These are phyloP conservation scores for Chlorella variabilis DNA, from an alignment of 163 green algal genomes.

Conservation along the genomic window DNA sequence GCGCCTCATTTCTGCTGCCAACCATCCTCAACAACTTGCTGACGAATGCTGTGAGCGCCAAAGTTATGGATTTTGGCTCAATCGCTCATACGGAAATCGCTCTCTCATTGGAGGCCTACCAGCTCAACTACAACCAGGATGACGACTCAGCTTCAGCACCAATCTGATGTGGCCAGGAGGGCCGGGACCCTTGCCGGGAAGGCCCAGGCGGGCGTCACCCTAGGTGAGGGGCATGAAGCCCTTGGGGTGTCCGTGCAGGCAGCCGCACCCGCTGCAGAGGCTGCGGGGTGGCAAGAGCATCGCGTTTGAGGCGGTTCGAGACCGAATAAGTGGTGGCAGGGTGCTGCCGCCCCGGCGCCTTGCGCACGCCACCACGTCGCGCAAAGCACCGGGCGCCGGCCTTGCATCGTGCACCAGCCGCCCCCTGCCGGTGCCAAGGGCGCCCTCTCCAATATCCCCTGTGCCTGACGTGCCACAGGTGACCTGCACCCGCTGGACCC, in stretches of 20 bases:
- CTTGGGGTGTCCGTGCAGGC: no score
- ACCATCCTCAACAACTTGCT: no score
- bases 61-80: not conserved
- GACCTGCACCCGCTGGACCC: constrained; percentile 54
- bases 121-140: no score
- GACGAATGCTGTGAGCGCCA: not conserved
- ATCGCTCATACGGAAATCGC: not conserved
- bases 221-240: not conserved
- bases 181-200: not conserved
- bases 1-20: no score
- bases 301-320: not conserved
- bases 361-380: no score
- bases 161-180: not conserved
- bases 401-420: no score
- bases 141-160: not conserved
- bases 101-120: not conserved
- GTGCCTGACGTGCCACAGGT: no score
- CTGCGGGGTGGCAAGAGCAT: not conserved
- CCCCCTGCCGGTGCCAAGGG: no score
- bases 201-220: no score
- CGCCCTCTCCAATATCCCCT: no score
- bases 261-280: not conserved
- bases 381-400: not conserved
- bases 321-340: not conserved
- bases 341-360: no score